These are phyloP conservation scores for Calonectria ilicicola DNA, from an alignment of 2,329 filamentous ascomycete species.

Conservation along the genomic window DNA sequence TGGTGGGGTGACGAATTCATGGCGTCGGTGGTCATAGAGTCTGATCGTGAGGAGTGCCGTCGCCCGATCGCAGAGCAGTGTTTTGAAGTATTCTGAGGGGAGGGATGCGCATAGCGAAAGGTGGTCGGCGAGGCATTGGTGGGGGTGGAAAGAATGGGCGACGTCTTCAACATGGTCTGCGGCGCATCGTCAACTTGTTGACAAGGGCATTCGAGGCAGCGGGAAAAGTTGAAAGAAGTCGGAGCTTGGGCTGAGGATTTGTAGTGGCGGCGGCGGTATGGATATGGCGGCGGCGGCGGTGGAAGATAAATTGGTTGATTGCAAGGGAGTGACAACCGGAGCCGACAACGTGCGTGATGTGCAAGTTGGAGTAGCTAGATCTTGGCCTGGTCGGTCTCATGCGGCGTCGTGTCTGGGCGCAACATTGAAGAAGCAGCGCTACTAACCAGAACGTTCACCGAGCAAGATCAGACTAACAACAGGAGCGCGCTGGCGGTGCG, in stretches of 20 bases:
- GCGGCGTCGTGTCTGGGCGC: conserved; percentile 38
- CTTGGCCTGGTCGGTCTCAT: conserved; percentile 41
- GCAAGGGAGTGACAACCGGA: conserved; percentile 11
- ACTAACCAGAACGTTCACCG: conserved; percentile 49
- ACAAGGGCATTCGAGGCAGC: neutral
- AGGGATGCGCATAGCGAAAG: conserved; percentile 52
- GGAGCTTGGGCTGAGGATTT: conserved; percentile 29
- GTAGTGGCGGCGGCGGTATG: conserved; percentile 12
- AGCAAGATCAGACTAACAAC: conserved; percentile 38
- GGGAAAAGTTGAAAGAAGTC: conserved; percentile 22
- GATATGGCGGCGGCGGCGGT: neutral
- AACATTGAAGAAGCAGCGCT: conserved; percentile 37
- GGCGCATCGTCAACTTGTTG: conserved; percentile 56
- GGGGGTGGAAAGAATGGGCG: conserved; percentile 62
- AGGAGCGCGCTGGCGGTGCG: conserved; percentile 13
- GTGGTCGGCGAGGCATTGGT: conserved; percentile 65
- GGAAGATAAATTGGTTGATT: conserved; percentile 8
- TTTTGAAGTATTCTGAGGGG: conserved; percentile 42
- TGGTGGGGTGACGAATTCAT: conserved; percentile 44
- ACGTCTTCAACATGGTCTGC: conserved; percentile 71
- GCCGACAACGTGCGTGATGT: conserved; percentile 21
- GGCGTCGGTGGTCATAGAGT: conserved; percentile 34
- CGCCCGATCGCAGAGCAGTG: conserved; percentile 40
- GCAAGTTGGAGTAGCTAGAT: conserved; percentile 40
- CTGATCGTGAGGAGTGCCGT: conserved; percentile 41